Conservation (phyloP, 2,329 filamentous ascomycete genomes). For the Alternaria sp. region DNA sequence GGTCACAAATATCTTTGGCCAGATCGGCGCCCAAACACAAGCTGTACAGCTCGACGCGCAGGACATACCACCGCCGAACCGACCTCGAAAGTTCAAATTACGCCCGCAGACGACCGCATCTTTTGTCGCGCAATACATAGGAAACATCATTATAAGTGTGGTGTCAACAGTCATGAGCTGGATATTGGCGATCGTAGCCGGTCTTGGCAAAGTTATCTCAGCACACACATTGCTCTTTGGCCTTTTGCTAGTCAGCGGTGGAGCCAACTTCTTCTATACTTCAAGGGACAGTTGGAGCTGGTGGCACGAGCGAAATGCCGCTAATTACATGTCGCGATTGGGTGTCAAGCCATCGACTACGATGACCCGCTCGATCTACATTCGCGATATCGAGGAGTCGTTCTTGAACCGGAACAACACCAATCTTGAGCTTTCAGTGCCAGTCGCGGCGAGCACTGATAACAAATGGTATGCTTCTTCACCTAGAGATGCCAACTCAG, state of each 20-base stretch:
- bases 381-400: conserved; percentile 78
- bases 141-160: conserved; percentile 77
- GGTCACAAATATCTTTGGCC: conserved; percentile 79
- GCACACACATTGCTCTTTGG: conserved; percentile 77
- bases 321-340: conserved; percentile 79
- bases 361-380: conserved; percentile 86
- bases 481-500: background rate
- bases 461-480: conserved; percentile 36
- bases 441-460: conserved; percentile 17
- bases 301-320: conserved; percentile 85
- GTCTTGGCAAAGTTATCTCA: conserved; percentile 70
- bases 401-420: conserved; percentile 50
- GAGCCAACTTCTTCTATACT: conserved; percentile 77
- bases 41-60: conserved; percentile 56
- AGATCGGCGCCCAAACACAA: conserved; percentile 72
- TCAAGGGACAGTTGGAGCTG: conserved; percentile 76
- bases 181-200: conserved; percentile 70
- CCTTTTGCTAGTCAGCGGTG: conserved; percentile 70
- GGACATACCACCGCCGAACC: conserved; percentile 47
- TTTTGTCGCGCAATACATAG: conserved; percentile 73
- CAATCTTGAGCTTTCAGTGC: conserved; percentile 23
- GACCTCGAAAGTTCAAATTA: conserved; percentile 48
- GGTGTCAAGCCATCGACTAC: conserved; percentile 79
- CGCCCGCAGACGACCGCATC: conserved; percentile 67
- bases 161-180: conserved; percentile 79